Evolutionary conservation across 2,329 filamentous ascomycete genomes (phyloP), one percentile per base, ranked within the genome.

Genomic region (Penicillium sclerotiorum): DNA sequence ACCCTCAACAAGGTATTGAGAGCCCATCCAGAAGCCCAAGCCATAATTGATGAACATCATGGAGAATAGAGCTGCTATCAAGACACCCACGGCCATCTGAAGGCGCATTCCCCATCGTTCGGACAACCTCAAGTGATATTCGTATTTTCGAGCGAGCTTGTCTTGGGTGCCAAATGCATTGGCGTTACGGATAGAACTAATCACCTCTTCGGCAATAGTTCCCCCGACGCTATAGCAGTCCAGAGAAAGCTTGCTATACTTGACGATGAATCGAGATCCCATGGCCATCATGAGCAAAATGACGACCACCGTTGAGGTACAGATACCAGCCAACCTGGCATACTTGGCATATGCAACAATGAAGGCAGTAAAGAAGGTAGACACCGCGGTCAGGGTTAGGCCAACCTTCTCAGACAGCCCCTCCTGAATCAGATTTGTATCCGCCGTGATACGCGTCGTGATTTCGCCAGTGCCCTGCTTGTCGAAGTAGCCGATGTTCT

Each of bases 401-500:
- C 84, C 85, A 37, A 95, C 82, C 75, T 96, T 96, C 70, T 95
- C 90, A 0, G 90, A 95, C 38, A 99, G 90, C 49, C 91, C 93
- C 59, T 95, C 92, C 70, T 96, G 93, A 47, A 97, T 87, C 45
- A 95, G 77, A 64, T 96, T 96, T 37, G 90, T 95, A 69, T 97
- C 93, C 9, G 92, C 87, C 0, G 93, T 97, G 61, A 96, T 96
- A 56, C 92, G 86, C 1, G 92, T 96, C 0, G 92, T 96, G 53
- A 97, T 89, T 72, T 96, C 94, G 50, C 93, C 92, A 27, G 91
- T 88, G 44, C 92, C 93, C 12, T 96, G 80, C 64, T 94, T 94
- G 71, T 97, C 94, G 72, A 95, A 95, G 71, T 90, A 95, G 38
- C 84, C 91, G 68, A 95, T 93, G 68, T 96, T 95, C 68, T 95